These are phyloP conservation scores for Ophiostoma perfectum DNA, from an alignment of 2,329 filamentous ascomycete species.

Conservation along the genomic window DNA sequence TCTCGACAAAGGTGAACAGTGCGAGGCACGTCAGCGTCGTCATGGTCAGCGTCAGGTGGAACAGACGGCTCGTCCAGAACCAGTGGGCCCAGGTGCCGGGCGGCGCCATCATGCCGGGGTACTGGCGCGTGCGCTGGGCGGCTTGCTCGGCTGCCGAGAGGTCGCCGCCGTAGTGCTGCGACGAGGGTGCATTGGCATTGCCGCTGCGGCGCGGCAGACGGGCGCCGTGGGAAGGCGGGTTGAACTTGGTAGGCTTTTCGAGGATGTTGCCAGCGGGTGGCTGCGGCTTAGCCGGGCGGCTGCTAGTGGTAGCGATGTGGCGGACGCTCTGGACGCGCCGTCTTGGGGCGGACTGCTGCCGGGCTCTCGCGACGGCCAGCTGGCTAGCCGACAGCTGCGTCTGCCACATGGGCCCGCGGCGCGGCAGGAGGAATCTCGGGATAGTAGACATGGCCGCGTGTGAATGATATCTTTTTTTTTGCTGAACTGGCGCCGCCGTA, in stretches of 20 bases:
- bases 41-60: conserved; percentile 81
- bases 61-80: conserved; percentile 69
- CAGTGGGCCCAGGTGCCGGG: conserved; percentile 75
- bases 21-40: conserved; percentile 52
- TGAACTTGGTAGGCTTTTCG: conserved; percentile 83
- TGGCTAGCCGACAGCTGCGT: conserved; percentile 22
- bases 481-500: background rate
- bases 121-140: conserved; percentile 63
- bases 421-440: conserved; percentile 63
- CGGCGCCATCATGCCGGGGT: conserved; percentile 85
- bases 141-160: conserved; percentile 60
- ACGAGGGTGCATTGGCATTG: conserved; percentile 37
- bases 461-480: background rate
- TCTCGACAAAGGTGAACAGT: conserved; percentile 65
- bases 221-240: conserved; percentile 81
- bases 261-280: conserved; percentile 47
- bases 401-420: conserved; percentile 53
- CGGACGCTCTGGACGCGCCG: background rate
- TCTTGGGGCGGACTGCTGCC: background rate
- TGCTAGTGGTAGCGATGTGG: conserved; percentile 19
- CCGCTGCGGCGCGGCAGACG: conserved; percentile 53
- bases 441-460: conserved; percentile 43
- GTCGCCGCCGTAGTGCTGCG: conserved; percentile 69
- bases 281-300: conserved; percentile 16
- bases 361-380: too few species aligned